Conservation (phyloP, 768 basidiomycete species). For the Mycena epipterygia region DNA sequence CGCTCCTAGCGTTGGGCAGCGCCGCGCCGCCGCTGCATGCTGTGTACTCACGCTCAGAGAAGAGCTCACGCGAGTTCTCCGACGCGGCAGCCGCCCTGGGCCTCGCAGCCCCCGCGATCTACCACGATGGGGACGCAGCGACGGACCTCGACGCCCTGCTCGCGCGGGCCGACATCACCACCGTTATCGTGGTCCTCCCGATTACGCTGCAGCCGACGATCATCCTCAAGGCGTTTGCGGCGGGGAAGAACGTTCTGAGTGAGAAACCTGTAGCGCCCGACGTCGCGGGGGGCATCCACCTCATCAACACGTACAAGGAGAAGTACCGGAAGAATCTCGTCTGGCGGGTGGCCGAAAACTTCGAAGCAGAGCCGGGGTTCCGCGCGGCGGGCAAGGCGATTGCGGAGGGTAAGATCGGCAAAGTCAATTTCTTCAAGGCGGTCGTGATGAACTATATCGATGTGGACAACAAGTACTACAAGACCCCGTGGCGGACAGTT, state of each 20-base stretch:
- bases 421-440: conserved; percentile 76
- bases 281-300: conserved; percentile 69
- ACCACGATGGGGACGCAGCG: conserved; percentile 65
- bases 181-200: conserved; percentile 83
- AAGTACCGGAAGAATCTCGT: conserved; percentile 76
- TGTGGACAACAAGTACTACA: conserved; percentile 79
- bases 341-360: conserved; percentile 89
- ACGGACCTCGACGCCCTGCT: conserved; percentile 74
- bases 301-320: conserved; percentile 77
- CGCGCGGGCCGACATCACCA: conserved; percentile 73
- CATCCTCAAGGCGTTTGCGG: conserved; percentile 71
- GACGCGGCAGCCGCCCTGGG: conserved; percentile 58
- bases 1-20: conserved; percentile 67
- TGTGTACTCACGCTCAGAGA: conserved; percentile 84
- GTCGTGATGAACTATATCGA: conserved; percentile 67
- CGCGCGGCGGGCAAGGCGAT: conserved; percentile 64
- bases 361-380: conserved; percentile 74
- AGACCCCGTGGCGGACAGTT: conserved; percentile 86
- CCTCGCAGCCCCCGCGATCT: conserved; percentile 61
- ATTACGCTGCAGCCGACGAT: conserved; percentile 81
- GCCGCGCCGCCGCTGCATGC: conserved; percentile 67
- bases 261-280: conserved; percentile 90
- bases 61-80: conserved; percentile 68
- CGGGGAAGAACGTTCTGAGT: conserved; percentile 90
- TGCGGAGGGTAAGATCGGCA: conserved; percentile 75